Evolutionary conservation across 208 protist species (phyloP), one percentile per base, ranked within the genome.

Genomic region (Acanthamoeba quina): DNA sequence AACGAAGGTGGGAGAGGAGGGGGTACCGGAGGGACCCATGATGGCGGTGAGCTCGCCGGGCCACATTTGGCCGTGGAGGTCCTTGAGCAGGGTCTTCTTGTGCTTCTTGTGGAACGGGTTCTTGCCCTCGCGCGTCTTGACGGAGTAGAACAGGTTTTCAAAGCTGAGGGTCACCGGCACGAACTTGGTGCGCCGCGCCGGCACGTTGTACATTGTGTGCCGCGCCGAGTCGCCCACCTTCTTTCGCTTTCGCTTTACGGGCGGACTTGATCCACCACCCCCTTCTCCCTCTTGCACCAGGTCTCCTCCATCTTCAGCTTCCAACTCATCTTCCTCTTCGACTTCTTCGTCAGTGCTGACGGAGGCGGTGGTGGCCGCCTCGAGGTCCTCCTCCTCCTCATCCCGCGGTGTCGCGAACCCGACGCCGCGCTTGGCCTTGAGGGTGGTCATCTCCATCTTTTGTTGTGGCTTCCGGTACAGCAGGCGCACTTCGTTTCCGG

Each of bases 1-100:
- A 56, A 41, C 49, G 34, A 31, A 24, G 17, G 2, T n/a, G n/a
- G n/a, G n/a, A n/a, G n/a, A n/a, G n/a, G n/a, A n/a, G n/a, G n/a
- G 7, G 41, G 88, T 80, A 93, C 88, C 88, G 47, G 88, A 93
- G 47, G 88, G 88, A 62, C 88, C 88, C 58, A 93, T 93, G n/a
- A 93, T 93, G 88, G 88, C 88, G 52, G 64, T 93, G 64, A 93
- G 13, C 52, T 93, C 88, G 37, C 88, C 88, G 1, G 88, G 88
- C 5, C 88, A 37, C 41, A 93, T 2, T 41, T 78, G 34, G 88
- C 88, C 88, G n/a, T 80, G 60, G 15, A 93, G 68, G 64, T 93
- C 66, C 64, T 93, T 72, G 47, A 93, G 88, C 17, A 93, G 58
- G 24, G 88, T 93, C 88, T 93, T 93, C 49, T 93, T 78, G 1